Evolutionary conservation across 352 stramenopile species (phyloP), one percentile per base, ranked within the genome.

Genomic region (Globisporangium megalacanthum): DNA sequence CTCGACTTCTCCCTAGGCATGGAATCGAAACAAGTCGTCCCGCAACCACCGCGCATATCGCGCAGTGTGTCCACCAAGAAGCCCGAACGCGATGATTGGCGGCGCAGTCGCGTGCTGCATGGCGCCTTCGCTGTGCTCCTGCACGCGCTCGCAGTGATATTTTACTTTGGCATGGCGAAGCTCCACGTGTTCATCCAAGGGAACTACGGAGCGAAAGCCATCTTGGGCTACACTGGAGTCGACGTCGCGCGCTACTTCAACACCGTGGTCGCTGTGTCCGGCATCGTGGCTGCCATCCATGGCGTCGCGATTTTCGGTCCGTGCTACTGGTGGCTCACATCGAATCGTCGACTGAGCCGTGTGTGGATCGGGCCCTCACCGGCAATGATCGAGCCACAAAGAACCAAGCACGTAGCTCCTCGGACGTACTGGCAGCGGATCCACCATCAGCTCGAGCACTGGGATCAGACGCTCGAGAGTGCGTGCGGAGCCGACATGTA

Each of bases 321-420:
- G 39, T 54, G 14, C 49, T 54, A 39, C 49, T 65, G 19, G 5
- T 64, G 33, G 49, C 42, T 52, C 47, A 5, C 22, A 11, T 22
- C 25, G 22, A 33, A 29, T 6, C 25, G 47, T 6, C 14, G 4
- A 45, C 15, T 17, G 13, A 45, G 39, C 13, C 39, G 39, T 17
- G 39, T 45, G 39, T 17, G 6, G 10, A 17, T 17, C 19, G 10
- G 20, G 0, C 6, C 10, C 20, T 9, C 46, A 13, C 5, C 22
- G 6, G 6, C 20, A 14, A 20, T 36, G 25, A 29, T 29, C 25
- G 25, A 29, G 1, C 25, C 25, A 4, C 25, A 29, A 29, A 4
- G 25, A 4, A 4, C 25, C 25, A 29, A 29, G 25, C 25, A 29
- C 25, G 25, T 4, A 29, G 25, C 25, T 29, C 4, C 25, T 29